Evolutionary conservation across 768 basidiomycete genomes (phyloP).

Genomic region (Amanita rubescens): DNA sequence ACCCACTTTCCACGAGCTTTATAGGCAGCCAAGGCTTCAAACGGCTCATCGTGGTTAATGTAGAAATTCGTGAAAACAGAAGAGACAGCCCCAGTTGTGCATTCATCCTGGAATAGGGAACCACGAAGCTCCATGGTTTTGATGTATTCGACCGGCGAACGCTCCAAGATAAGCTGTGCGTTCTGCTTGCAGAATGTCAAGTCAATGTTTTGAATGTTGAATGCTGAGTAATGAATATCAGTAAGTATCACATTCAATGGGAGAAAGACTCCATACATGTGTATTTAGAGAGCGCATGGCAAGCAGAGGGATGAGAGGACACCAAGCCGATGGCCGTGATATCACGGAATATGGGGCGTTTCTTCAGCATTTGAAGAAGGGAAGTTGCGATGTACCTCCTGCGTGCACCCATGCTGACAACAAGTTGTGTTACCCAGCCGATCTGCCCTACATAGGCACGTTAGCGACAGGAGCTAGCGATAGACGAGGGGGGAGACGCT

Average conservation of each 20-base stretch:
- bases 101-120: constrained; percentile 14
- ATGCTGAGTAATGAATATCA: too few relatives aligned
- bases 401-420: constrained; percentile 20
- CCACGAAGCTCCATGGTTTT: constrained; percentile 16
- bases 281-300: constrained; percentile 20
- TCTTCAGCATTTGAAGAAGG: constrained; percentile 19
- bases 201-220: too few relatives aligned
- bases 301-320: constrained; percentile 25
- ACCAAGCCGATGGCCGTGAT: constrained; percentile 22
- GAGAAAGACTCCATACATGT: constrained; percentile 11
- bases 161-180: constrained; percentile 9
- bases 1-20: constrained; percentile 14
- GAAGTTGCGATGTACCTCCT: constrained; percentile 21
- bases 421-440: constrained; percentile 30
- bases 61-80: constrained; percentile 22
- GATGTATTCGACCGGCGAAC: constrained; percentile 19
- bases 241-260: too few relatives aligned
- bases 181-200: too few relatives aligned
- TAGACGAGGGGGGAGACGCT: neutral
- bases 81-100: constrained; percentile 15
- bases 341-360: constrained; percentile 11
- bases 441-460: constrained; percentile 12
- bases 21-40: constrained; percentile 16
- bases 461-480: neutral
- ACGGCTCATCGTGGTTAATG: constrained; percentile 25